These are phyloP conservation scores for Vaccinium myrtillus DNA, from an alignment of 148 eudicot species.

Conservation along the genomic window DNA sequence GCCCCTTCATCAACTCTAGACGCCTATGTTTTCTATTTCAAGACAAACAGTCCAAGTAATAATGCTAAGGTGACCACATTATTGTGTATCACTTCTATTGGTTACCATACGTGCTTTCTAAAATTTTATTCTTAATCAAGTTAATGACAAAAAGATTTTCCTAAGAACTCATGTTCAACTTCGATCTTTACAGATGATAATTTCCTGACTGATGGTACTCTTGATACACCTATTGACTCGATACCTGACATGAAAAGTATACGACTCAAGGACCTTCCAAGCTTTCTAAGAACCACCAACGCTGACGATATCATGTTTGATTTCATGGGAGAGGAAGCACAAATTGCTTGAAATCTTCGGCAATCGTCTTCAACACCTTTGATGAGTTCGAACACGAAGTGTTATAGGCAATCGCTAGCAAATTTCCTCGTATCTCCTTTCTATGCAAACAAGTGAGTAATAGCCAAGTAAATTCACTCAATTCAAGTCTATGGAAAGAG, in stretches of 20 bases:
- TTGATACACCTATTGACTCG: background rate
- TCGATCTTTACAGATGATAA: background rate
- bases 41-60: no score
- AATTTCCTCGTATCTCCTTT: background rate
- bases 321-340: background rate
- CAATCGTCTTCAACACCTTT: background rate
- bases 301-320: background rate
- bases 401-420: background rate
- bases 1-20: no score
- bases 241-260: background rate
- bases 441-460: background rate
- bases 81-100: no score
- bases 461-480: background rate
- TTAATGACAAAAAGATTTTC: no score
- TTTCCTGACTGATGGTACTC: background rate
- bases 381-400: background rate
- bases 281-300: background rate
- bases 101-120: no score
- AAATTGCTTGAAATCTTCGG: background rate
- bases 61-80: no score
- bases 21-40: no score
- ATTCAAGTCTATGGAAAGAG: constrained; percentile 14
- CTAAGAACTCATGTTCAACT: no score
- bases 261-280: background rate
- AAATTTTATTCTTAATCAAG: no score